Conservation (phyloP, 179 eudicot genomes). For the Vitellaria paradoxa region DNA sequence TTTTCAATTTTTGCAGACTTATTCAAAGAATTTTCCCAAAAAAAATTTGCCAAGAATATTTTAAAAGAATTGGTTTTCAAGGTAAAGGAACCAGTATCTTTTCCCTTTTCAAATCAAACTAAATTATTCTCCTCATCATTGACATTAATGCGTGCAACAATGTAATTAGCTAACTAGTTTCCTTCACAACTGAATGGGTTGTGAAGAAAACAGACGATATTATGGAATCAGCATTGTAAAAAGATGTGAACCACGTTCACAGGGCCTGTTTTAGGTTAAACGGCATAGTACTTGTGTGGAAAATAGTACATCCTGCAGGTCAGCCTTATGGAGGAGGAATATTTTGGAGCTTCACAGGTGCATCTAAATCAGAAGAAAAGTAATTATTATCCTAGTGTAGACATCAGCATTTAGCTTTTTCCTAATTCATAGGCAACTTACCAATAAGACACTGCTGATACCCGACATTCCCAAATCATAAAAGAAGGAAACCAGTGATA, state of each 20-base stretch:
- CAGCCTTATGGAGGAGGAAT: not conserved
- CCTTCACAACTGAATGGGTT: not conserved
- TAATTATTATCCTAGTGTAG: not conserved
- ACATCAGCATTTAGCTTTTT: not conserved
- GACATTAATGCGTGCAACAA: not conserved
- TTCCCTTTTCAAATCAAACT: not conserved
- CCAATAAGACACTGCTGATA: conserved; percentile 72
- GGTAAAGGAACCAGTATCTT: not conserved
- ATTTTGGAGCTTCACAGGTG: not conserved
- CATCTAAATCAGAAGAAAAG: not conserved
- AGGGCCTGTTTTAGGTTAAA: not conserved
- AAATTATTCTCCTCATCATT: not conserved
- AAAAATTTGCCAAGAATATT: not conserved
- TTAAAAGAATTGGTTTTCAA: not conserved
- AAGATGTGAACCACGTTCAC: not conserved
- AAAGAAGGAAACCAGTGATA: conserved; percentile 72
- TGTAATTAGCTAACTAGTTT: not conserved
- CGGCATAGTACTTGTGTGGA: not conserved
- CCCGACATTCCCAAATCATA: conserved; percentile 91
- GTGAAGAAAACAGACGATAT: not conserved
- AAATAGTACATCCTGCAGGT: not conserved
- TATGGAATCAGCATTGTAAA: not conserved
- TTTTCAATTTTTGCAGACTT: not conserved
- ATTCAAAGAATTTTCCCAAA: not conserved
- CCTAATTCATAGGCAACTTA: conserved; percentile 26